Base-by-base conservation (phyloP, 2,329 filamentous ascomycete species). In the Proliferodiscus dingleyae region DNA sequence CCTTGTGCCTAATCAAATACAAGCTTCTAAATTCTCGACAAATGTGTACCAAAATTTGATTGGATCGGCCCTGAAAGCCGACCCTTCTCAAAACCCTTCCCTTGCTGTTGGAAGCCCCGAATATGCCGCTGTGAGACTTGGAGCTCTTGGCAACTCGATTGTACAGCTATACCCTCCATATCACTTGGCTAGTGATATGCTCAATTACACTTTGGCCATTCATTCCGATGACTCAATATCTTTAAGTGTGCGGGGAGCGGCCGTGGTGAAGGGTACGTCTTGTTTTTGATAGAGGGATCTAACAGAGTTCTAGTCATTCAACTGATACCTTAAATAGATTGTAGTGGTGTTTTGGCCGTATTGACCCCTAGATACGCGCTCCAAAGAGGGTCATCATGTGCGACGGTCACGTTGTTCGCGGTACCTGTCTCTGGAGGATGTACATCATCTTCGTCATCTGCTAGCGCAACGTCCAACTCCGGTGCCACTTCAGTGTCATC, bases 121-220 rank as follows among this genome's bases (percentile, higher is more conserved):
- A n/a, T 49, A 38, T 15, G 51, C 15, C 16, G 49, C 51, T 32
- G 49, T 53, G 7, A 32, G 38, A 19, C 13, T 24, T 16, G 23
- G 22, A 5, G 28, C 49, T 26, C 16, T 53, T 23, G 49, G 49
- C n/a, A 48, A 51, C 40, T 47, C 51, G 3, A 23, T 48, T 29
- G 41, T 53, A n/a, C 51, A 53, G 26, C 18, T 53, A 9, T 53
- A 43, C 10, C 39, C 49, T 13, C 5, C 38, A 2, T 19, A 30
- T 5, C 46, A 51, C 37, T n/a, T 53, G 18, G 38, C 43, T 6
- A 10, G 22, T 13, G 45, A 37, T 22, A 49, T 53, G 46, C 29
- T 37, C 16, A 30, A 34, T 3, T 53, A 49, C 19, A 45, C 29
- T n/a, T 33, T 36, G 1, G 40, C 29, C n/a, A 13, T 51, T 24